phyloP scores from a whole-genome alignment of 2,329 filamentous ascomycete species.

The Penicillium aurantiogriseum region DNA sequence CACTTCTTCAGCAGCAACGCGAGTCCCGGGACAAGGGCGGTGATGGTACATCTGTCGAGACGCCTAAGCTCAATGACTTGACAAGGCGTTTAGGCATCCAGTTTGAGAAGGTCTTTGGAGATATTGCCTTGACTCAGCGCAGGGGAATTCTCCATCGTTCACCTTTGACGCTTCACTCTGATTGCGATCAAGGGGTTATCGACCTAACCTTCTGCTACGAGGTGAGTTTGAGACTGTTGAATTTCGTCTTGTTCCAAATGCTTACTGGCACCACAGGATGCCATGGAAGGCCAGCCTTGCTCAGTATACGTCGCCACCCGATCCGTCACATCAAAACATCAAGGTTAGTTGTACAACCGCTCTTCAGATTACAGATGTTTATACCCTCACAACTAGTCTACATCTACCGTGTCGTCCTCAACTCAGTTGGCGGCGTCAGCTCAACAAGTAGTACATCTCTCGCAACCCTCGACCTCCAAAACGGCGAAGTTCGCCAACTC shows the following conservation, averaged over 20 bases:
- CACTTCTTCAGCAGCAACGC: constrained; percentile 52
- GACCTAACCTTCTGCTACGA: constrained; percentile 61
- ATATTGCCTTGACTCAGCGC: constrained; percentile 68
- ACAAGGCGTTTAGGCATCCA: constrained; percentile 58
- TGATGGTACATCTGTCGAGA: constrained; percentile 49
- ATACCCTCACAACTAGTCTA: constrained; percentile 48
- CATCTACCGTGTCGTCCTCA: constrained; percentile 55
- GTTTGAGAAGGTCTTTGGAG: constrained; percentile 61
- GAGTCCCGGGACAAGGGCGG: constrained; percentile 49
- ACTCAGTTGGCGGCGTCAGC: constrained; percentile 61
- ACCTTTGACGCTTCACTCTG: constrained; percentile 48
- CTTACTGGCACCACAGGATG: constrained; percentile 21
- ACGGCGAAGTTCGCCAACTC: constrained; percentile 53
- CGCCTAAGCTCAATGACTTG: constrained; percentile 64
- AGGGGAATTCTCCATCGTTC: constrained; percentile 67
- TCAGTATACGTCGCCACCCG: constrained; percentile 37
- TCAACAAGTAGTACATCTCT: constrained; percentile 35
- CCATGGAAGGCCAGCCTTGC: constrained; percentile 25
- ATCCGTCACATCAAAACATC: constrained; percentile 34
- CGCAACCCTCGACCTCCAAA: constrained; percentile 34
- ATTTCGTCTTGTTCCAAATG: neutral
- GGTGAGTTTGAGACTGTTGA: constrained; percentile 29
- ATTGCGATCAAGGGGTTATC: constrained; percentile 38
- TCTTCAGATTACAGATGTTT: neutral
- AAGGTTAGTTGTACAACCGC: constrained; percentile 26